Percentiles rank a stretch among this genome's conserved stretches.
Evolutionary conservation across 306 rosid genomes (phyloP).

Genomic region (Vigna mungo): DNA sequence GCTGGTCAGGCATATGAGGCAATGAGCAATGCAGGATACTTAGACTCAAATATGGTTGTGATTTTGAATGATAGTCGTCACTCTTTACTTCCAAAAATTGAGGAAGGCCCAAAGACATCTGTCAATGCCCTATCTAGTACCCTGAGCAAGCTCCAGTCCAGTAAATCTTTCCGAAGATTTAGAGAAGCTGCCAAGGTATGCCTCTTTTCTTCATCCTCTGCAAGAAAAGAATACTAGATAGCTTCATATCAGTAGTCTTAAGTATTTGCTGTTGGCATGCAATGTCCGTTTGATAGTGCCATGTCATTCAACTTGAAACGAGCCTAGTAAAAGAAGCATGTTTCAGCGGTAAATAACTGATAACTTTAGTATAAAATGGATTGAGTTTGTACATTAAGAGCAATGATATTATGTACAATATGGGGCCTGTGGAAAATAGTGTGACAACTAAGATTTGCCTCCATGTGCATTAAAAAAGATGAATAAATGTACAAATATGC

Average conservation of each 20-base stretch:
- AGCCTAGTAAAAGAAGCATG: neutral
- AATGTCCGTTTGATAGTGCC: constrained; percentile 20
- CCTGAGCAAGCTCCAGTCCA: constrained; percentile 88
- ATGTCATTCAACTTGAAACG: neutral
- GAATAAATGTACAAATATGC: constrained; percentile 12
- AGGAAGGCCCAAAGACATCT: constrained; percentile 77
- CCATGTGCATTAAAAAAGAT: constrained; percentile 5
- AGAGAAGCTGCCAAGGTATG: constrained; percentile 95
- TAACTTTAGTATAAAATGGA: constrained; percentile 21
- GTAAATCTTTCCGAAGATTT: constrained; percentile 82
- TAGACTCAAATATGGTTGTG: constrained; percentile 88
- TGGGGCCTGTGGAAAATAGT: neutral
- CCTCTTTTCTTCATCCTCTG: constrained; percentile 38
- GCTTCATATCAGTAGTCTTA: constrained; percentile 24
- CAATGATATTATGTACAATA: constrained; percentile 27
- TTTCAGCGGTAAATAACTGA: neutral
- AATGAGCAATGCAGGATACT: constrained; percentile 89
- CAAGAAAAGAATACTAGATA: constrained; percentile 17
- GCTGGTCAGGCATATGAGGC: constrained; percentile 95
- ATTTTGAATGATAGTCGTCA: constrained; percentile 89
- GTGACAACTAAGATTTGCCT: constrained; percentile 18
- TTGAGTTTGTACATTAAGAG: neutral
- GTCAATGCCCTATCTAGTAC: constrained; percentile 85
- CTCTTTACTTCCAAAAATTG: constrained; percentile 76
- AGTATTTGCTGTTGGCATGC: constrained; percentile 30